A percentile compares a stretch with the other conserved stretches of the same genome.
These are phyloP conservation scores for Citrus glauca DNA, from an alignment of 345 rosid genomes.

Conservation along the genomic window DNA sequence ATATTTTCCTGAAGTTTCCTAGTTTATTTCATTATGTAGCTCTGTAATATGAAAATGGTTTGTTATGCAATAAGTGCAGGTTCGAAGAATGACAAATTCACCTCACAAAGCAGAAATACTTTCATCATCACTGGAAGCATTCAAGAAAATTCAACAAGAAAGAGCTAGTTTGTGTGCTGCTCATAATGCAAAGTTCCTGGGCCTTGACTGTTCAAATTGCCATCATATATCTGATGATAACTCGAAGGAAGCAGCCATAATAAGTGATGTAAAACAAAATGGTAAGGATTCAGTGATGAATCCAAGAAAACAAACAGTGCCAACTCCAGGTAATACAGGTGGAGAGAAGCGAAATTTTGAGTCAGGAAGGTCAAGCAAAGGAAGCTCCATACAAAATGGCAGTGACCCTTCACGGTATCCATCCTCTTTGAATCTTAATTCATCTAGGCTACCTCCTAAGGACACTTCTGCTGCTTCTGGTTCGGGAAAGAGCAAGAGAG, in stretches of 20 bases:
- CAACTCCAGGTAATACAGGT: slow-evolving; percentile 19
- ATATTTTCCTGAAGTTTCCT: background rate
- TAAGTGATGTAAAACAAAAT: slow-evolving; percentile 20
- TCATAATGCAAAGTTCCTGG: slow-evolving; percentile 19
- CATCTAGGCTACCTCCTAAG: slow-evolving; percentile 32
- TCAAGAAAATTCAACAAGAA: slow-evolving; percentile 67
- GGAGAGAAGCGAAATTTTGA: slow-evolving; percentile 31
- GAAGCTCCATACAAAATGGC: slow-evolving; percentile 26
- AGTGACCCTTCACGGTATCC: slow-evolving; percentile 21
- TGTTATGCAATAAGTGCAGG: slow-evolving; percentile 42
- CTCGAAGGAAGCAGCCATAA: slow-evolving; percentile 21
- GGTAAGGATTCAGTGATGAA: slow-evolving; percentile 23
- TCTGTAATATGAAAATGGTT: slow-evolving; percentile 19
- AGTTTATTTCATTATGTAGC: background rate
- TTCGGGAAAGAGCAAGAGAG: slow-evolving; percentile 48
- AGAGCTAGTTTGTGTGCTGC: slow-evolving; percentile 35
- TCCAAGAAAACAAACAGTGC: slow-evolving; percentile 33
- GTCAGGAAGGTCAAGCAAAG: slow-evolving; percentile 35
- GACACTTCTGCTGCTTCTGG: slow-evolving; percentile 27
- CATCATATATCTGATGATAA: slow-evolving; percentile 18
- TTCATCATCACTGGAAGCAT: slow-evolving; percentile 72
- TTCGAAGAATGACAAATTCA: slow-evolving; percentile 70
- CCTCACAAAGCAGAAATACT: slow-evolving; percentile 73
- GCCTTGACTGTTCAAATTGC: slow-evolving; percentile 28
- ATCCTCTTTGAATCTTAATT: slow-evolving; percentile 24